phyloP scores from a whole-genome alignment of 768 basidiomycete species.

The Collybia sp. region DNA sequence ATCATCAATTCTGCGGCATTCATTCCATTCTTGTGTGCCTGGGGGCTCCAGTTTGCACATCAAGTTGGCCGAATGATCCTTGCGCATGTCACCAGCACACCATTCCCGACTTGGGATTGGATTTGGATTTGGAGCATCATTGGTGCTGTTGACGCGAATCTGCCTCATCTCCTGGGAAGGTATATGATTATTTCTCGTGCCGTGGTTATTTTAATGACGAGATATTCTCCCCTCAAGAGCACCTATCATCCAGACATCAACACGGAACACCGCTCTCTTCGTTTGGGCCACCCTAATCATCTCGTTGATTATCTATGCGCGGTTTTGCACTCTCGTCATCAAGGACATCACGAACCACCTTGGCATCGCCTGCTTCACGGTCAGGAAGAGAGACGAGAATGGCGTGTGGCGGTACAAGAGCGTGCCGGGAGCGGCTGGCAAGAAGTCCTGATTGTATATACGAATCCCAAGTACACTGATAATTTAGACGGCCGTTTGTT shows the following conservation, averaged over 20 bases:
- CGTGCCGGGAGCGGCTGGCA: neutral
- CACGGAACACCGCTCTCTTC: conserved; percentile 58
- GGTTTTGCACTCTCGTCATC: conserved; percentile 83
- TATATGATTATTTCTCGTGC: conserved; percentile 27
- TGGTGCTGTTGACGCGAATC: conserved; percentile 80
- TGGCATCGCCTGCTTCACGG: conserved; percentile 94
- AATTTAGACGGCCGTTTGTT: no score
- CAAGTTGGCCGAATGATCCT: conserved; percentile 92
- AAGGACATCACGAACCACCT: conserved; percentile 84
- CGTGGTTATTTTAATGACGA: no score
- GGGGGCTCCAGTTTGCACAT: conserved; percentile 90
- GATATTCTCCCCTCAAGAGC: conserved; percentile 38
- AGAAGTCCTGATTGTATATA: no score
- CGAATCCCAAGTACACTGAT: no score
- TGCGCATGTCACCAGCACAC: conserved; percentile 80
- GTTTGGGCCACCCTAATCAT: conserved; percentile 61
- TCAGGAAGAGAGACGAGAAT: conserved; percentile 73
- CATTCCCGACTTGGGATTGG: conserved; percentile 85
- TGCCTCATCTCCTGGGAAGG: conserved; percentile 63
- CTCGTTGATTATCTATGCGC: conserved; percentile 49
- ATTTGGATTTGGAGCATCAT: conserved; percentile 82
- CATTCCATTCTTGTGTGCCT: conserved; percentile 84
- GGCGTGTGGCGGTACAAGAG: conserved; percentile 49
- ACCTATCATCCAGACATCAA: conserved; percentile 72
- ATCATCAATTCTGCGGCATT: conserved; percentile 76